These are phyloP conservation scores for Fusarium begoniae DNA, from an alignment of 2,329 filamentous ascomycete species.

Conservation along the genomic window DNA sequence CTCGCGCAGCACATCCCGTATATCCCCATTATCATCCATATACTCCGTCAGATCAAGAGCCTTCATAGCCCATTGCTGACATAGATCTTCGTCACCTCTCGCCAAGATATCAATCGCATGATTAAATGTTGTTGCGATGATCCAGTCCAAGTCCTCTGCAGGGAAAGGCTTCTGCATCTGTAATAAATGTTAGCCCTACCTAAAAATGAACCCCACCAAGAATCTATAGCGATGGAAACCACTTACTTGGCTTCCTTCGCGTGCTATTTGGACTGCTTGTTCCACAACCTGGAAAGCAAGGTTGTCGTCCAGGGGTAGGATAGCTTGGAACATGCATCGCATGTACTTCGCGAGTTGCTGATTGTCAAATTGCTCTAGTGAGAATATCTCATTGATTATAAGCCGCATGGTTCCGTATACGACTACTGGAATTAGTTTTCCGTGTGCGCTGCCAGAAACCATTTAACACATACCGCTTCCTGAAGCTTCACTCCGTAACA, in stretches of 20 bases:
- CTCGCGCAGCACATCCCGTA: conserved; percentile 56
- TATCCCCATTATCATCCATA: conserved; percentile 61
- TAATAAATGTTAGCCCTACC: neutral
- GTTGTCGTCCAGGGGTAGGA: conserved; percentile 65
- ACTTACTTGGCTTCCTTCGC: conserved; percentile 58
- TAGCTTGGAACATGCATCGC: conserved; percentile 77
- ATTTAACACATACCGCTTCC: conserved; percentile 54
- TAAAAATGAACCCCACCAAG: conserved; percentile 7
- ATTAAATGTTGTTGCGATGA: conserved; percentile 76
- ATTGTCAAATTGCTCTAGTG: conserved; percentile 63
- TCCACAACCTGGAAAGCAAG: conserved; percentile 69
- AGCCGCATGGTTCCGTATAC: conserved; percentile 66
- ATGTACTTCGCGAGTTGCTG: conserved; percentile 78
- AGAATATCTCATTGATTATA: conserved; percentile 75
- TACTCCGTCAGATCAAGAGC: conserved; percentile 70
- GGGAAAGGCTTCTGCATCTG: conserved; percentile 65
- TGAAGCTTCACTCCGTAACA: conserved; percentile 64
- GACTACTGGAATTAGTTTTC: conserved; percentile 47
- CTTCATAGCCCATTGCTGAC: conserved; percentile 69
- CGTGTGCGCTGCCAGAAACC: neutral
- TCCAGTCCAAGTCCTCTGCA: conserved; percentile 76
- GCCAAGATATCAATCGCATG: conserved; percentile 74
- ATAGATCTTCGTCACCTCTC: conserved; percentile 61
- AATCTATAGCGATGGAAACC: neutral
- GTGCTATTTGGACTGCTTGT: conserved; percentile 66